Evolutionary conservation across 1,284 basidiomycete species (phyloP).

Genomic region (Ganoderma multipileum): DNA sequence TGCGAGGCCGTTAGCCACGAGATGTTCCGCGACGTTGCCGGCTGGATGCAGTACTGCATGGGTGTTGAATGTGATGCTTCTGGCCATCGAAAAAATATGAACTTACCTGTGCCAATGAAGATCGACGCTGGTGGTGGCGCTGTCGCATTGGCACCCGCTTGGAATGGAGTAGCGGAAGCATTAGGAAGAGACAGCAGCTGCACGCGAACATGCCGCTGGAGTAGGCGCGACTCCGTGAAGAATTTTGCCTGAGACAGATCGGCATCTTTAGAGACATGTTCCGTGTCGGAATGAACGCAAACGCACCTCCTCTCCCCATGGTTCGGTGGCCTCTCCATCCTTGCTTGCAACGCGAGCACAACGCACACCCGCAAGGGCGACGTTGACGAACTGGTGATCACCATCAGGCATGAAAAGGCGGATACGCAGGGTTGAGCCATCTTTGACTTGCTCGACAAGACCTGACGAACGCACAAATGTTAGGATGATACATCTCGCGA

Average conservation of each 20-base stretch:
- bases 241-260: slow-evolving; percentile 77
- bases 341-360: slow-evolving; percentile 77
- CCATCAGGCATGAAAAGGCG: slow-evolving; percentile 88
- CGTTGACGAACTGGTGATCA: slow-evolving; percentile 88
- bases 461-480: slow-evolving; percentile 51
- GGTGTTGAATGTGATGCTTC: no score
- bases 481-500: background rate
- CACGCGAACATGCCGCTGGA: slow-evolving; percentile 90
- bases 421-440: slow-evolving; percentile 91
- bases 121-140: slow-evolving; percentile 77
- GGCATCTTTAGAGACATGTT: slow-evolving; percentile 25
- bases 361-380: slow-evolving; percentile 88
- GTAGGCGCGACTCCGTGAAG: slow-evolving; percentile 92
- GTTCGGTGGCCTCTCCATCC: slow-evolving; percentile 81
- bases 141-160: slow-evolving; percentile 62
- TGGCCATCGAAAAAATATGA: background rate
- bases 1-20: slow-evolving; percentile 87
- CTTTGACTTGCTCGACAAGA: slow-evolving; percentile 93
- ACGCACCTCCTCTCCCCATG: slow-evolving; percentile 85
- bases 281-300: slow-evolving; percentile 17
- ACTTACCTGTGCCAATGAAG: slow-evolving; percentile 87
- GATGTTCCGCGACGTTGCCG: slow-evolving; percentile 93
- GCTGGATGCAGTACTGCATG: slow-evolving; percentile 83
- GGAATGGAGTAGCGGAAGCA: slow-evolving; percentile 83
- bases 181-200: slow-evolving; percentile 89